Evolutionary conservation across 352 stramenopile species (phyloP).

Genomic region (Phytopythium delawarense): DNA sequence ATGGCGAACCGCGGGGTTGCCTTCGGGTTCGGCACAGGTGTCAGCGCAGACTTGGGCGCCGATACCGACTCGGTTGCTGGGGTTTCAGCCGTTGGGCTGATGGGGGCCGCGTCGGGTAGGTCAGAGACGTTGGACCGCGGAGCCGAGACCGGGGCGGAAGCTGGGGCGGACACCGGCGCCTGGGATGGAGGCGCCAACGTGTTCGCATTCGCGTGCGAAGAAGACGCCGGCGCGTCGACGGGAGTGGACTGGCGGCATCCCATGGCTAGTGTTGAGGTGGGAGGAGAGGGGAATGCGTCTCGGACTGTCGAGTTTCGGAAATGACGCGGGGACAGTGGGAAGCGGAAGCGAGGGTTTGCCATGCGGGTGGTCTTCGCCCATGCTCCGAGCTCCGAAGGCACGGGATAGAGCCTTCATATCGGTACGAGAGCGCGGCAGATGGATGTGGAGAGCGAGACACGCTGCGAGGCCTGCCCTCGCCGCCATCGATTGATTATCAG

Average conservation of each 20-base stretch:
- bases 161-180: background rate
- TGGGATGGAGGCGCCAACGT: background rate
- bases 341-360: background rate
- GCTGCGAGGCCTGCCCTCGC: background rate
- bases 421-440: background rate
- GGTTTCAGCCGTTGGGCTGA: background rate
- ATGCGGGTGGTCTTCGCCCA: background rate
- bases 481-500: background rate
- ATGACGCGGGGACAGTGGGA: background rate
- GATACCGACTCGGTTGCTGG: background rate
- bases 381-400: background rate
- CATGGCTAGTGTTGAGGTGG: background rate
- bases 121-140: background rate
- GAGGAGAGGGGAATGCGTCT: background rate
- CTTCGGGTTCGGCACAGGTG: background rate
- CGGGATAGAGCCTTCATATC: background rate
- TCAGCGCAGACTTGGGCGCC: background rate
- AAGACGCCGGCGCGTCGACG: background rate
- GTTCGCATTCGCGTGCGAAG: background rate
- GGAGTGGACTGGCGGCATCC: constrained; percentile 6
- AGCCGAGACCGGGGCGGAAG: background rate
- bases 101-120: background rate
- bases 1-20: constrained; percentile 11
- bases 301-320: background rate
- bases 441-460: background rate